Percentiles rank a stretch among this genome's conserved stretches.
These are phyloP conservation scores for Thinopyrum obtusiflorum DNA, from an alignment of 202 grass and related monocot species.

Conservation along the genomic window DNA sequence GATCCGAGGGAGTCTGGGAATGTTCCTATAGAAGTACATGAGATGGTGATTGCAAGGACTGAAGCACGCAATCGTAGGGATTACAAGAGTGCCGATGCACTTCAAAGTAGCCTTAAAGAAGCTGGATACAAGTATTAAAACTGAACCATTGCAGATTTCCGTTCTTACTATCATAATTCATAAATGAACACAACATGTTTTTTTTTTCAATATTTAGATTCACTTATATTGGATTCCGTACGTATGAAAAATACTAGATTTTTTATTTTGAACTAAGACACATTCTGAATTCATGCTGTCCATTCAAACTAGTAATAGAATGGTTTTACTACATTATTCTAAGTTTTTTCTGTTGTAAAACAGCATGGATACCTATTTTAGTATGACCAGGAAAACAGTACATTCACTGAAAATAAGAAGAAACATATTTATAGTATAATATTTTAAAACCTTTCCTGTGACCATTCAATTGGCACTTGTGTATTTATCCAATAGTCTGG, in stretches of 20 bases:
- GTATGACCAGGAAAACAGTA: background rate
- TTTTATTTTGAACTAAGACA: background rate
- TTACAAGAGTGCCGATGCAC: constrained; percentile 28
- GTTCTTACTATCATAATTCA: background rate
- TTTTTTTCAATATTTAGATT: background rate
- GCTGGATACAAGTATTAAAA: constrained; percentile 49
- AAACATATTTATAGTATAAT: background rate
- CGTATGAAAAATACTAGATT: background rate
- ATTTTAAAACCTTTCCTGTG: background rate
- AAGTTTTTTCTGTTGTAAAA: constrained; percentile 6
- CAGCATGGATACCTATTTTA: background rate
- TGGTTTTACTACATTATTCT: background rate
- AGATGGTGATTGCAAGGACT: constrained; percentile 38
- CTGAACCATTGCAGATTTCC: background rate
- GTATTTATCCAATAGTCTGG: background rate
- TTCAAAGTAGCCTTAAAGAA: constrained; percentile 26
- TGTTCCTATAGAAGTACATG: constrained; percentile 45
- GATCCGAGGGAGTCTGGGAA: constrained; percentile 40
- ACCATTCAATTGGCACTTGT: background rate
- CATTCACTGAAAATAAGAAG: background rate
- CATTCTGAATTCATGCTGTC: background rate
- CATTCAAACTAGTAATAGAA: background rate
- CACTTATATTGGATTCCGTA: background rate
- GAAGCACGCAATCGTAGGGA: constrained; percentile 33
- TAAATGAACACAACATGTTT: constrained; percentile 1